Evolutionary conservation across 768 basidiomycete genomes (phyloP).

Genomic region (Krasilnikovozyma curviuscula): DNA sequence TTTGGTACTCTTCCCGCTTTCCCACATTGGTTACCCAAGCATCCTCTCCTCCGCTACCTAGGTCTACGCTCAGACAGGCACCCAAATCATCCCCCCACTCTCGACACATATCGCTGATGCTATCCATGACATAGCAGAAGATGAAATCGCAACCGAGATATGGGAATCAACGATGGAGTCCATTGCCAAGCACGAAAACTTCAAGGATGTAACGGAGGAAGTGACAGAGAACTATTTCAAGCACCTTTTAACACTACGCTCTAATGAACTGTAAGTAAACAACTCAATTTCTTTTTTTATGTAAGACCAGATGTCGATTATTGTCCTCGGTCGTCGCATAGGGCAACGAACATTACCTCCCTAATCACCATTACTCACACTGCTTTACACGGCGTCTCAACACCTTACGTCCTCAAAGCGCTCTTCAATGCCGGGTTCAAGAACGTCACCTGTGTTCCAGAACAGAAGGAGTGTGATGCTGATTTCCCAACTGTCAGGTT

Average conservation of each 20-base stretch:
- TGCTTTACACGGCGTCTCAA: conserved; percentile 75
- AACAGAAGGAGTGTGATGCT: conserved; percentile 58
- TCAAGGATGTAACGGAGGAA: conserved; percentile 39
- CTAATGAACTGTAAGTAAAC: not conserved
- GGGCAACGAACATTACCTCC: conserved; percentile 28
- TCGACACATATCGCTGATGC: conserved; percentile 53
- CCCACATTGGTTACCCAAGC: not conserved
- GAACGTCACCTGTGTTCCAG: conserved; percentile 40
- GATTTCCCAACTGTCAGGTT: conserved; percentile 68
- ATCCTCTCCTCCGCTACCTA: conserved; percentile 13
- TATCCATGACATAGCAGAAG: conserved; percentile 44
- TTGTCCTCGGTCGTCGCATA: conserved; percentile 15
- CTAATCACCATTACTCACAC: conserved; percentile 57
- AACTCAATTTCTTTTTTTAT: not conserved
- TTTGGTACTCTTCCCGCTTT: not conserved
- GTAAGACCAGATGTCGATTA: too few species aligned
- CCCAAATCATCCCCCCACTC: conserved; percentile 64
- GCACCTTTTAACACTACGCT: conserved; percentile 23
- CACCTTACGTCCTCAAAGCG: conserved; percentile 40
- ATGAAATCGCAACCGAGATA: conserved; percentile 31
- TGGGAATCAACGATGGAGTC: conserved; percentile 28
- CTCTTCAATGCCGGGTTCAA: conserved; percentile 43
- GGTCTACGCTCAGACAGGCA: too few species aligned
- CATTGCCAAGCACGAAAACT: conserved; percentile 14
- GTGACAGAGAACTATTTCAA: conserved; percentile 43